These are phyloP conservation scores for Camelina neglecta DNA, from an alignment of 345 rosid species.

Conservation along the genomic window DNA sequence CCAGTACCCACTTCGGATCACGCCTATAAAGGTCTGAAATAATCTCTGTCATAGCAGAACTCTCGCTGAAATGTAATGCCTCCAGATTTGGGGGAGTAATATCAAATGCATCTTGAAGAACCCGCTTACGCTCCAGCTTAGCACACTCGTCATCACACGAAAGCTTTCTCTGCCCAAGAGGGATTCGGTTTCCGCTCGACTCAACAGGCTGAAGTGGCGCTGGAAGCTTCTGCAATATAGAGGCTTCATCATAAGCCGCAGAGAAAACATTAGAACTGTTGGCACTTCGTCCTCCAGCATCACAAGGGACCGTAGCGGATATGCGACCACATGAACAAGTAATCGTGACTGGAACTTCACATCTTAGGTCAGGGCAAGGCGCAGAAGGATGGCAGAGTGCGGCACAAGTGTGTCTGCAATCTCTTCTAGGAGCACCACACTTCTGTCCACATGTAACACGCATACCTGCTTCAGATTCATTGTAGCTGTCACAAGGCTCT, in stretches of 20 bases:
- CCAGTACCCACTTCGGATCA: constrained; percentile 89
- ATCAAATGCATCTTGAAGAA: constrained; percentile 96
- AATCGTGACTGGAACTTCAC: constrained; percentile 73
- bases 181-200: constrained; percentile 54
- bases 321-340: constrained; percentile 88
- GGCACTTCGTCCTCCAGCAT: constrained; percentile 80
- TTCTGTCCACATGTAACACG: constrained; percentile 88
- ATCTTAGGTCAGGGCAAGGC: constrained; percentile 85
- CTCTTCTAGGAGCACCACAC: constrained; percentile 93
- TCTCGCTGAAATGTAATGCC: constrained; percentile 90
- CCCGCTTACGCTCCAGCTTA: constrained; percentile 83
- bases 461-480: constrained; percentile 47
- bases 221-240: constrained; percentile 69
- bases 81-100: constrained; percentile 74
- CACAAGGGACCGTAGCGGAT: constrained; percentile 78
- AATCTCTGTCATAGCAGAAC: constrained; percentile 66
- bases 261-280: constrained; percentile 44
- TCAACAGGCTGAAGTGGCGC: constrained; percentile 77
- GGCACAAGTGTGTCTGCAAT: constrained; percentile 86
- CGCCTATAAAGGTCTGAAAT: constrained; percentile 83
- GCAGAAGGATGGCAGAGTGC: constrained; percentile 84
- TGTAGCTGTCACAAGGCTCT: constrained; percentile 65
- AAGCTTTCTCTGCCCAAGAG: constrained; percentile 92
- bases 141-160: constrained; percentile 89
- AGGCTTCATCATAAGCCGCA: constrained; percentile 65